phyloP scores from a whole-genome alignment of 1,284 basidiomycete genomes.

The Malassezia brasiliensis region DNA sequence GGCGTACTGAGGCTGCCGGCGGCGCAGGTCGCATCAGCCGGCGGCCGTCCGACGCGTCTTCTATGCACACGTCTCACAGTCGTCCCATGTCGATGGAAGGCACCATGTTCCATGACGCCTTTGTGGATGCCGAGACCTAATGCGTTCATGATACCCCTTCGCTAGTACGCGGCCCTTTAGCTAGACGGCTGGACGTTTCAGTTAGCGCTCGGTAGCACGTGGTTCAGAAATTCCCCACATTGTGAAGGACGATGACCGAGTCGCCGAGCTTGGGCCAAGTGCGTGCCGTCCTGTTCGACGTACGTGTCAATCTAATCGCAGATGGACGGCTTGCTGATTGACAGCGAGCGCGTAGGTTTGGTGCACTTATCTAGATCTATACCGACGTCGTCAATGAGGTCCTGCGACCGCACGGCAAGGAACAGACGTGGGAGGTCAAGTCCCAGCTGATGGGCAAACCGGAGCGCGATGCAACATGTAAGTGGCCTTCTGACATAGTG shows the following conservation, averaged over 20 bases:
- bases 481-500: conserved; percentile 9
- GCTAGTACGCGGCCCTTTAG: too few species aligned
- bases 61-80: not conserved
- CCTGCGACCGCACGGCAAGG: conserved; percentile 42
- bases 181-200: too few species aligned
- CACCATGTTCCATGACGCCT: conserved; percentile 1
- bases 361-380: conserved; percentile 27
- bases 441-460: conserved; percentile 46
- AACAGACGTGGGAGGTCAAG: conserved; percentile 49
- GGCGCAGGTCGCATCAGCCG: not conserved
- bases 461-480: conserved; percentile 38
- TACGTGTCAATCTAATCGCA: conserved; percentile 1
- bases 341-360: conserved; percentile 29
- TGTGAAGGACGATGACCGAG: not conserved
- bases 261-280: not conserved
- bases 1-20: not conserved
- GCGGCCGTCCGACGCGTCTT: not conserved
- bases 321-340: conserved; percentile 48
- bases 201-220: too few species aligned
- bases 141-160: too few species aligned
- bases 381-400: conserved; percentile 47
- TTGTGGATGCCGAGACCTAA: not conserved
- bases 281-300: conserved; percentile 33
- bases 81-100: not conserved
- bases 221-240: too few species aligned